Conservation (phyloP, 768 basidiomycete species). For the Cystobasidium ongulense region DNA sequence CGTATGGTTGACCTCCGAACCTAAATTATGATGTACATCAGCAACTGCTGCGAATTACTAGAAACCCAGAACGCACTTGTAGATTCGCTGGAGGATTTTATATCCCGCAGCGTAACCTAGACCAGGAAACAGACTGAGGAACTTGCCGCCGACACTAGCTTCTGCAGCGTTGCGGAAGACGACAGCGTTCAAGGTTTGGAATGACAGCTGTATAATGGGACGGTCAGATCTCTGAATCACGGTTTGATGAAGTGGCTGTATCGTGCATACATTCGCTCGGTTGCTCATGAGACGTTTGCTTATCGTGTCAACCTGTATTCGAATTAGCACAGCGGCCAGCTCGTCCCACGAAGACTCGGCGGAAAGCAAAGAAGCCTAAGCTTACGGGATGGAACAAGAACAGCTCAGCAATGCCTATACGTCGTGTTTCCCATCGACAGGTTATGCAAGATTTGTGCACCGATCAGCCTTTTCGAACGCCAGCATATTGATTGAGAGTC, state of each 20-base stretch:
- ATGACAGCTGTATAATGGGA: constrained; percentile 34
- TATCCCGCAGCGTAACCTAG: constrained; percentile 97
- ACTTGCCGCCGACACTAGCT: constrained; percentile 59
- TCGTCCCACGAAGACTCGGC: background rate
- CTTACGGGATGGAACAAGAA: constrained; percentile 48
- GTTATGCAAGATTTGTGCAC: background rate
- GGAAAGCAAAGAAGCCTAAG: background rate
- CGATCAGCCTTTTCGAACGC: background rate
- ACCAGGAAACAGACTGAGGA: constrained; percentile 92
- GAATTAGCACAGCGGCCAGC: background rate
- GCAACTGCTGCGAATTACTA: too few relatives aligned
- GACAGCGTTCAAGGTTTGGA: constrained; percentile 60
- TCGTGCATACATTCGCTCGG: constrained; percentile 53
- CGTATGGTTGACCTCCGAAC: constrained; percentile 97
- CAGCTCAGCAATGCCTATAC: constrained; percentile 80
- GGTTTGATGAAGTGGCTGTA: too few relatives aligned
- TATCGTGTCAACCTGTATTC: constrained; percentile 68
- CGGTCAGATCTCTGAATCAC: too few relatives aligned
- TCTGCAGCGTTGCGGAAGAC: constrained; percentile 78
- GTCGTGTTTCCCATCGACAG: background rate
- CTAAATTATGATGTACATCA: constrained; percentile 53
- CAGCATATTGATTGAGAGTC: background rate
- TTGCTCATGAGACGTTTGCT: constrained; percentile 99
- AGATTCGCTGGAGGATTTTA: constrained; percentile 52
- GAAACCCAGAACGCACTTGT: constrained; percentile 34